These are phyloP conservation scores for Mariannaea sp. DNA, from an alignment of 2,329 filamentous ascomycete species.

Conservation along the genomic window DNA sequence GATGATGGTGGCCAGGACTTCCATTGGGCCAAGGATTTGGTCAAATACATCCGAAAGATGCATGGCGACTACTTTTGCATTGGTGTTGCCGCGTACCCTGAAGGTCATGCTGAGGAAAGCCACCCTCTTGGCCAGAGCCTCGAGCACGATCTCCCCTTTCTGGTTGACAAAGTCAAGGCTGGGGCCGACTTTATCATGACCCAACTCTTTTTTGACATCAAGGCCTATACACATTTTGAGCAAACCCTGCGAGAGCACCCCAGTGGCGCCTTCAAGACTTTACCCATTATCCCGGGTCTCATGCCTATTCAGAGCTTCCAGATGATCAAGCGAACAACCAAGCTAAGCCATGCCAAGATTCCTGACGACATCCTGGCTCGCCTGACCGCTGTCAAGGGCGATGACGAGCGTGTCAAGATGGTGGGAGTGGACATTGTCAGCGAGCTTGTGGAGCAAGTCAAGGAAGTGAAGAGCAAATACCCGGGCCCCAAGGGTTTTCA, in stretches of 20 bases:
- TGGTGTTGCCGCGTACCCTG: conserved; percentile 92
- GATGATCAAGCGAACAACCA: conserved; percentile 91
- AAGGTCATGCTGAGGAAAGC: conserved; percentile 90
- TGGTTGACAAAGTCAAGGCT: conserved; percentile 88
- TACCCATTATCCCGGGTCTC: conserved; percentile 90
- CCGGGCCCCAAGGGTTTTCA: conserved; percentile 80
- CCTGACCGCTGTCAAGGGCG: conserved; percentile 73
- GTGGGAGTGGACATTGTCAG: conserved; percentile 81
- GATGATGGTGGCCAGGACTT: conserved; percentile 77
- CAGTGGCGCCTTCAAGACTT: conserved; percentile 81
- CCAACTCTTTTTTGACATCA: conserved; percentile 91
- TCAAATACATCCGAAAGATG: conserved; percentile 82
- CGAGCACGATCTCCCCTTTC: conserved; percentile 83
- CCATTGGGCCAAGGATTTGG: conserved; percentile 85
- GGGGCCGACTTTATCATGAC: conserved; percentile 99
- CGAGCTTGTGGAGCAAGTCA: conserved; percentile 82
- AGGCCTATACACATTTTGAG: conserved; percentile 83
- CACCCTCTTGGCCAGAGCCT: conserved; percentile 72
- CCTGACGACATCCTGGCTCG: conserved; percentile 72
- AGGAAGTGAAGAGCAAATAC: conserved; percentile 62
- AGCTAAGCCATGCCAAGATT: conserved; percentile 87
- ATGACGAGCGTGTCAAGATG: conserved; percentile 81
- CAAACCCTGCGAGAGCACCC: conserved; percentile 75
- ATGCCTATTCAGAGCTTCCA: conserved; percentile 99
- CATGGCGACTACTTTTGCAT: conserved; percentile 97